A percentile compares a stretch with the other conserved stretches of the same genome.
Conservation (phyloP, 2,329 filamentous ascomycete species). For the Didymella keratinophila region DNA sequence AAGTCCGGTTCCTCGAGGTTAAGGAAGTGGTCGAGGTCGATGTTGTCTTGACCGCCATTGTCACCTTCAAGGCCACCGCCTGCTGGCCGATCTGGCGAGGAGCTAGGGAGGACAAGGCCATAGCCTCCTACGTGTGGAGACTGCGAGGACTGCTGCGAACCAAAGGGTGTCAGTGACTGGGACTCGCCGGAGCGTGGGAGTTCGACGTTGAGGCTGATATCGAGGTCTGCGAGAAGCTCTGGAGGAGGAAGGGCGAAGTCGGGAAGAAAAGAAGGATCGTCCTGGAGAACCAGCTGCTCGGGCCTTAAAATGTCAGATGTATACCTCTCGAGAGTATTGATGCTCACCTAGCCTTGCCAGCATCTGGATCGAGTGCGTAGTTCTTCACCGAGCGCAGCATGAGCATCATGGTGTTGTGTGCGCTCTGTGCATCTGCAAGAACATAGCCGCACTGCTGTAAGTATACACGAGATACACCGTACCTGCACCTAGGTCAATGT, state of each 20-base stretch:
- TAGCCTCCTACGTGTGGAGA: constrained; percentile 31
- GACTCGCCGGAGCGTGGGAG: constrained; percentile 47
- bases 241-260: constrained; percentile 69
- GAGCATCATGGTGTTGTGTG: constrained; percentile 74
- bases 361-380: constrained; percentile 72
- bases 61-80: constrained; percentile 55
- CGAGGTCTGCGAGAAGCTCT: constrained; percentile 59
- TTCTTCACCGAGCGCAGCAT: constrained; percentile 67
- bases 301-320: constrained; percentile 60
- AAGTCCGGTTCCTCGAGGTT: constrained; percentile 62
- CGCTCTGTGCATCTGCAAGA: constrained; percentile 78
- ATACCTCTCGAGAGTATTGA: neutral
- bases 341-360: constrained; percentile 74
- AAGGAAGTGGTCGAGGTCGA: constrained; percentile 54
- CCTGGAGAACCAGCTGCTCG: constrained; percentile 76
- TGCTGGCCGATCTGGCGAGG: constrained; percentile 53
- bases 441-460: constrained; percentile 87
- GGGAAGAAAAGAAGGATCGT: constrained; percentile 83
- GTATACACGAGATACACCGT: constrained; percentile 83
- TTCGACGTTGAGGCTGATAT: constrained; percentile 47
- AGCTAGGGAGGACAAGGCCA: constrained; percentile 58
- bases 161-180: constrained; percentile 50
- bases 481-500: constrained; percentile 38
- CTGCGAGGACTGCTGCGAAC: constrained; percentile 37
- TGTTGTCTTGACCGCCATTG: constrained; percentile 47